A percentile compares a stretch with the other conserved stretches of the same genome.
These are phyloP conservation scores for Cladobotryum protrusum DNA, from an alignment of 2,329 filamentous ascomycete genomes.

Conservation along the genomic window DNA sequence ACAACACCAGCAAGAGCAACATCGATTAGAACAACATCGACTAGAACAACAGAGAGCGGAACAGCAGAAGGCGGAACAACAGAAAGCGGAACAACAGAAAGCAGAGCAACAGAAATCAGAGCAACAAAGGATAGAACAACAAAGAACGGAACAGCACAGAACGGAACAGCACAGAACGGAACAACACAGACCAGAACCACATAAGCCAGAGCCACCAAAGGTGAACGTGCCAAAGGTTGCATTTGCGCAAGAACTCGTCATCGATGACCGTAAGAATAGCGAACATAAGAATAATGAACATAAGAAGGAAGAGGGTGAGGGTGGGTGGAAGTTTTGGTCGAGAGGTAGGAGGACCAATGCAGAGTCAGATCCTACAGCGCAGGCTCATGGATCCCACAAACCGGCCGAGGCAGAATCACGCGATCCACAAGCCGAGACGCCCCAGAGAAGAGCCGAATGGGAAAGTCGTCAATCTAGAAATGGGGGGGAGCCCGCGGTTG, in stretches of 20 bases:
- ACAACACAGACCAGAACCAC: not conserved
- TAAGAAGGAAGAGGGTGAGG: not conserved
- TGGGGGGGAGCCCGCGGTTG: not conserved
- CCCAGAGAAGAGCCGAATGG: not conserved
- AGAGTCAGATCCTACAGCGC: not conserved
- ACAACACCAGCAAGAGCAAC: not conserved
- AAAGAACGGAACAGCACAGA: not conserved
- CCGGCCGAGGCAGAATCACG: not conserved
- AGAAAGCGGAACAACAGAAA: not conserved
- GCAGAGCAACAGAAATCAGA: not conserved
- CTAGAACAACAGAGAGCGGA: not conserved
- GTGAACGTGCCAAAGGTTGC: not conserved
- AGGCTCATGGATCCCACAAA: not conserved
- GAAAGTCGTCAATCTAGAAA: not conserved
- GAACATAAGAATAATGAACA: not conserved
- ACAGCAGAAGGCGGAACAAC: not conserved
- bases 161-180: not conserved
- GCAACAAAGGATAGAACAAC: constrained; percentile 1
- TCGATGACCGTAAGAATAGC: not conserved
- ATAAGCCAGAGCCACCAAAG: not conserved
- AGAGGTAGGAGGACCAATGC: not conserved
- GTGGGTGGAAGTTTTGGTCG: not conserved
- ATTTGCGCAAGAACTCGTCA: not conserved
- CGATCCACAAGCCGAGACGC: not conserved
- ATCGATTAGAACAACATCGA: not conserved